Base-by-base conservation (phyloP, 257 asterid genomes). In the Thymus quinquecostatus region DNA sequence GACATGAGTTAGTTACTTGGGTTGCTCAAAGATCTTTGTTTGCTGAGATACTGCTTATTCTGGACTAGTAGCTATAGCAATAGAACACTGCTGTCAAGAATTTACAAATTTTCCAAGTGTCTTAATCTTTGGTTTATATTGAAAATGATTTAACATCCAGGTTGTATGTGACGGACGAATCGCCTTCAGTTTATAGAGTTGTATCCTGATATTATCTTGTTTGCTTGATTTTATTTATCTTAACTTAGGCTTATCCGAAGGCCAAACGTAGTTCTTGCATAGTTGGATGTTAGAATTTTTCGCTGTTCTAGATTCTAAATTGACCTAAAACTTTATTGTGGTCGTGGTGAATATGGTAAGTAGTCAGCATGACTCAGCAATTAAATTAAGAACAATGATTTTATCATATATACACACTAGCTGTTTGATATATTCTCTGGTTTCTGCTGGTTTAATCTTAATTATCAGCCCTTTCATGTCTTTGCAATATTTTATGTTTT, bases 381-480 rank as follows among this genome's bases (percentile, higher is more conserved):
- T 62, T 63, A 38, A 54, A 32, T 73, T 55, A 12, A 2, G 7
- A 30, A 14, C 28, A 32, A 56, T 54, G 21, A 13, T 10, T 41
- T 63, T n/a, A 41, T 34, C 30, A 50, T 40, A 64, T 30, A n/a
- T 21, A 5, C 28, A 6, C 36, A 29, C 1, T n/a, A 28, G 69
- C 27, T 63, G 71, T 10, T 68, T 68, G 36, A 38, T 8, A 14
- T 27, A 38, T 70, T 34, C 9, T 72, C 10, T 71, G 4, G 44
- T 32, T 29, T 45, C 43, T 63, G 65, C 44, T 53, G 72, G 47
- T 75, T 49, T 74, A 29, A 59, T 60, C 69, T 67, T 65, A 48
- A 28, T 69, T 63, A 58, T 63, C 55, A 11, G 36, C 49, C 49
- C 49, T 44, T 65, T 60, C 10, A 21, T 72, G 21, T 10, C 53